These are phyloP conservation scores for Hippophae rhamnoides DNA, from an alignment of 306 rosid species.

Conservation along the genomic window DNA sequence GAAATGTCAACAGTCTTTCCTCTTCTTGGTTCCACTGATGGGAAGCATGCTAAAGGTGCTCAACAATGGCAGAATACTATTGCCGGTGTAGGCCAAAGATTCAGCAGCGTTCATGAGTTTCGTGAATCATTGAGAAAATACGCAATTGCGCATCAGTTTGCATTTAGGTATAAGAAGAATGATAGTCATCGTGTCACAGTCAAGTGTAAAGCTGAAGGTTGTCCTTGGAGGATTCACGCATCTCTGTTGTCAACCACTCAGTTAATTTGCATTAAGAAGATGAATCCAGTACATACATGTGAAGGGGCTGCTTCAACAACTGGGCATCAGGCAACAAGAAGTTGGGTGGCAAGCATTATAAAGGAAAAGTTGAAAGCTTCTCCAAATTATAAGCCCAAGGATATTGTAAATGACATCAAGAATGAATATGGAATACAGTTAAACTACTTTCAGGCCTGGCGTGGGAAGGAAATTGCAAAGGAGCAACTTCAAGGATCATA, in stretches of 20 bases:
- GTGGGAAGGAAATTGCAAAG: slow-evolving; percentile 97
- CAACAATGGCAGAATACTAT: slow-evolving; percentile 94
- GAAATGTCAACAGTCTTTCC: slow-evolving; percentile 42
- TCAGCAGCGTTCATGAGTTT: slow-evolving; percentile 80
- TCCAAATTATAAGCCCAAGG: slow-evolving; percentile 95
- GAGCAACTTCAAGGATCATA: slow-evolving; percentile 99
- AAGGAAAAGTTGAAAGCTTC: slow-evolving; percentile 78
- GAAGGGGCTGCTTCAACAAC: slow-evolving; percentile 81
- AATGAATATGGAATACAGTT: slow-evolving; percentile 91
- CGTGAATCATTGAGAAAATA: slow-evolving; percentile 89
- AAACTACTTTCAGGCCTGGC: slow-evolving; percentile 99
- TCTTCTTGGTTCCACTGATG: slow-evolving; percentile 31
- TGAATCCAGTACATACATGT: slow-evolving; percentile 74
- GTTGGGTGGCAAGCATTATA: slow-evolving; percentile 96
- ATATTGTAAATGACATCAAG: slow-evolving; percentile 87
- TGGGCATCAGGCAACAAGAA: slow-evolving; percentile 97
- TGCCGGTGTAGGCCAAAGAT: slow-evolving; percentile 90
- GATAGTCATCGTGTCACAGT: slow-evolving; percentile 98
- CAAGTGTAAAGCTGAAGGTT: slow-evolving; percentile 96
- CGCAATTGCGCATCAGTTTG: slow-evolving; percentile 95
- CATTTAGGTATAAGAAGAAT: slow-evolving; percentile 89
- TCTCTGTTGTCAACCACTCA: slow-evolving; percentile 90
- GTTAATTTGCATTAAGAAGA: slow-evolving; percentile 91
- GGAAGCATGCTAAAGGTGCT: slow-evolving; percentile 68
- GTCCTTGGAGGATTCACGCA: slow-evolving; percentile 98